phyloP scores from a whole-genome alignment of 2,329 filamentous ascomycete genomes.

The Laburnicola sp. region DNA sequence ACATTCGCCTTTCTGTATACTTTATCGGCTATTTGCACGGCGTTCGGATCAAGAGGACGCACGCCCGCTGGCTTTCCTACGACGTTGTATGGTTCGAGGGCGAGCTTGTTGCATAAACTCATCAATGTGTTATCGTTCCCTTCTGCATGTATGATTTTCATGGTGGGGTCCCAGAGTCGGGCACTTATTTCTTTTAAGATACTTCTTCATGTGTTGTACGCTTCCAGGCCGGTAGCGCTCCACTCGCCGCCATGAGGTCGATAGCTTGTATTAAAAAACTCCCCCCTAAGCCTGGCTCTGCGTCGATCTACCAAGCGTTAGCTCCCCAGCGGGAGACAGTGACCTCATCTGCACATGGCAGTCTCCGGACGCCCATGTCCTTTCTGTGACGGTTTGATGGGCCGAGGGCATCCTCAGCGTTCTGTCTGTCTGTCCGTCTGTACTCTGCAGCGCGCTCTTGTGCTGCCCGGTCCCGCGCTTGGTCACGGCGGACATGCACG shows the following conservation, averaged over 20 bases:
- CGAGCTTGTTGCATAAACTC: slow-evolving; percentile 11
- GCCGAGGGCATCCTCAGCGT: no score
- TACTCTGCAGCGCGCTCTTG: no score
- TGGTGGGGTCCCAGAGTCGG: neutral
- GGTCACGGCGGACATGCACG: slow-evolving; percentile 7
- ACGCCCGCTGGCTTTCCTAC: slow-evolving; percentile 12
- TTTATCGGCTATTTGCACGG: slow-evolving; percentile 10
- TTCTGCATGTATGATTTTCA: slow-evolving; percentile 17
- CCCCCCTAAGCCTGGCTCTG: no score
- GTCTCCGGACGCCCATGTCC: no score
- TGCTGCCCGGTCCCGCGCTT: neutral
- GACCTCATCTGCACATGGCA: no score
- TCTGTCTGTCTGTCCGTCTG: no score
- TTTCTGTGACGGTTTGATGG: no score
- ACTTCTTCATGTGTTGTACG: neutral
- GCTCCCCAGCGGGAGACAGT: no score
- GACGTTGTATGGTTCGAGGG: neutral
- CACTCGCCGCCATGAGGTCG: no score
- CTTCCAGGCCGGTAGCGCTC: no score
- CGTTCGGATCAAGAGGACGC: slow-evolving; percentile 26
- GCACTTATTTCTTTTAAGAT: slow-evolving; percentile 18
- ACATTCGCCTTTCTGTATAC: slow-evolving; percentile 13
- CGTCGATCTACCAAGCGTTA: no score
- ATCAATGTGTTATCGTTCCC: slow-evolving; percentile 13
- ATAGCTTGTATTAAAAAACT: no score